Conservation (phyloP, 345 rosid species). For the Linum trigynum region DNA sequence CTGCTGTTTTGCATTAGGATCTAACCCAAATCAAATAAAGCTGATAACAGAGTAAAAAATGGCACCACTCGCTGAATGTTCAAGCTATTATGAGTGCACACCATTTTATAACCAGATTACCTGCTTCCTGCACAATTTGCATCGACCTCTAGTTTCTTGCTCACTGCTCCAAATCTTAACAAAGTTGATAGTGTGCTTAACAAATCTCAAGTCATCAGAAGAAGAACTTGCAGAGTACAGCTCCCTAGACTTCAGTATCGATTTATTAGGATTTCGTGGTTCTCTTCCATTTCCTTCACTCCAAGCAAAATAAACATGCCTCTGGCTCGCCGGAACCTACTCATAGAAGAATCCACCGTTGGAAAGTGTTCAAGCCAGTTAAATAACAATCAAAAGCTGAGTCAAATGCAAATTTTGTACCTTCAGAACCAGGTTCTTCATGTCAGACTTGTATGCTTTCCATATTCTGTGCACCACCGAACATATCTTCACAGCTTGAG, state of each 20-base stretch:
- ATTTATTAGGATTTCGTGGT: constrained; percentile 27
- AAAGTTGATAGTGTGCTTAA: constrained; percentile 68
- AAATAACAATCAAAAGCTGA: not conserved
- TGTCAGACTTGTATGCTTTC: constrained; percentile 62
- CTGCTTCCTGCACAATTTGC: constrained; percentile 72
- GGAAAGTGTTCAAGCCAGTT: not conserved
- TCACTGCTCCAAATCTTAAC: constrained; percentile 87
- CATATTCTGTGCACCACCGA: constrained; percentile 74
- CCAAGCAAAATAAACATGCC: constrained; percentile 67
- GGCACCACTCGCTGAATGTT: not conserved
- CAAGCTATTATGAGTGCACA: not conserved
- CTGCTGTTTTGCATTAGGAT: not conserved
- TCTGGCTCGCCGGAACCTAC: constrained; percentile 94
- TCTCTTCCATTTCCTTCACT: constrained; percentile 49
- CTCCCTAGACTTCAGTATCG: constrained; percentile 52
- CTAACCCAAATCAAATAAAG: not conserved
- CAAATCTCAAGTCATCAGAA: constrained; percentile 48
- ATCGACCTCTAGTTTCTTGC: constrained; percentile 56
- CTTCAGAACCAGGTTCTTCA: constrained; percentile 53
- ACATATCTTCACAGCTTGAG: constrained; percentile 85
- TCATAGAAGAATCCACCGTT: constrained; percentile 5
- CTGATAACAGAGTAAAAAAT: not conserved
- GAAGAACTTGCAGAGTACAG: constrained; percentile 46
- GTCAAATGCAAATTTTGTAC: constrained; percentile 23
- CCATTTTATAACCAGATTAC: constrained; percentile 22